A percentile compares a stretch with the other conserved stretches of the same genome.
phyloP scores from a whole-genome alignment of 495 filamentous ascomycete genomes.

The Trichoderma erinaceum region DNA sequence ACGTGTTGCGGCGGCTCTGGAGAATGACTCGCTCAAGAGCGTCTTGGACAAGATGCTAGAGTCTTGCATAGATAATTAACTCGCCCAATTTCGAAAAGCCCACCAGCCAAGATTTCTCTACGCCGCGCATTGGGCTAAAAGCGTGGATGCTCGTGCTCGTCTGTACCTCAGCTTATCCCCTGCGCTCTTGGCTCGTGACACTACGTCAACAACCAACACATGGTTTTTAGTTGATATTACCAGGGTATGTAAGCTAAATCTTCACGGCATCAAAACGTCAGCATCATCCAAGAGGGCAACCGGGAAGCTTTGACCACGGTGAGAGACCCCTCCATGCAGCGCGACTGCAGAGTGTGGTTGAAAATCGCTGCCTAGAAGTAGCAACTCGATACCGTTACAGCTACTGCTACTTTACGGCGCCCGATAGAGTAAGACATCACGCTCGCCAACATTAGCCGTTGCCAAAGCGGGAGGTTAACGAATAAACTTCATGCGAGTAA shows the following conservation, averaged over 20 bases:
- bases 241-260: neutral
- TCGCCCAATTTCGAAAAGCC: neutral
- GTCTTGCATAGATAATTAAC: slow-evolving; percentile 46
- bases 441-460: too few species aligned
- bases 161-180: neutral
- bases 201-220: neutral
- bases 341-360: neutral
- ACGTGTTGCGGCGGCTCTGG: slow-evolving; percentile 86
- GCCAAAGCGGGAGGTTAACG: too few species aligned
- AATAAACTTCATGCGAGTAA: too few species aligned
- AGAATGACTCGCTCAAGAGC: slow-evolving; percentile 83
- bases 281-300: neutral
- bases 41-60: slow-evolving; percentile 91
- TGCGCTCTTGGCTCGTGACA: neutral
- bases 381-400: neutral
- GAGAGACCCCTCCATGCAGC: neutral
- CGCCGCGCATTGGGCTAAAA: neutral
- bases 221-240: neutral
- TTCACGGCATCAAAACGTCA: neutral
- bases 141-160: neutral
- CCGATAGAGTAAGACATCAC: neutral
- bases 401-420: neutral
- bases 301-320: neutral
- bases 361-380: neutral
- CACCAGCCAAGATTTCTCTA: neutral